These are phyloP conservation scores for Calonectria honghensis DNA, from an alignment of 2,329 filamentous ascomycete species.

Conservation along the genomic window DNA sequence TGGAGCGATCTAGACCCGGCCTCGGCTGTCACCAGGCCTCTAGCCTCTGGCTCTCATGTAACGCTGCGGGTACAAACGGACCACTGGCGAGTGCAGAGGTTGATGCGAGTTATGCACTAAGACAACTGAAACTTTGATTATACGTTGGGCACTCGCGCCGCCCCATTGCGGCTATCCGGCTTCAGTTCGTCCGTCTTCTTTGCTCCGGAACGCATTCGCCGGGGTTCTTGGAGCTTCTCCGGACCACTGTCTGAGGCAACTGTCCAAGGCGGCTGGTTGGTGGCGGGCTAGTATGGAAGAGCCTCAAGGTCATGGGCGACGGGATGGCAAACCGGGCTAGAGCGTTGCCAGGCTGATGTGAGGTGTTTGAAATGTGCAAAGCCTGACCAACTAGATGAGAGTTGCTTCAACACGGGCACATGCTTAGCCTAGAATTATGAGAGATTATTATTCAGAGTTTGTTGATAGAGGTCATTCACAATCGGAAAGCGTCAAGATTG, in stretches of 20 bases:
- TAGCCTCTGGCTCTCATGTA: not conserved
- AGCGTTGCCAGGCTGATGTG: not conserved
- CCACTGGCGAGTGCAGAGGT: constrained; percentile 1
- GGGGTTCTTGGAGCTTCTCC: not conserved
- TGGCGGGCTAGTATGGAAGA: not conserved
- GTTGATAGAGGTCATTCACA: no score
- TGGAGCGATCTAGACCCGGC: constrained; percentile 8
- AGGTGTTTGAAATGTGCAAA: not conserved
- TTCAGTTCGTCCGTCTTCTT: not conserved
- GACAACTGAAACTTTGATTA: not conserved
- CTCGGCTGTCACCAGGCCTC: not conserved
- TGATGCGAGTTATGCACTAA: constrained; percentile 1
- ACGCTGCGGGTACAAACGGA: not conserved
- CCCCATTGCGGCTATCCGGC: not conserved
- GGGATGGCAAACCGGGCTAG: no score
- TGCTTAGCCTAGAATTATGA: no score
- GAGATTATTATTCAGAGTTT: no score
- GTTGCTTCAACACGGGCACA: not conserved
- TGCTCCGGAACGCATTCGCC: not conserved
- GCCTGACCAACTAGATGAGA: not conserved
- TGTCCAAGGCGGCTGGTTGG: not conserved
- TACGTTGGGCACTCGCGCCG: not conserved
- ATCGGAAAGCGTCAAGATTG: not conserved
- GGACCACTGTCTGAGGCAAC: not conserved
- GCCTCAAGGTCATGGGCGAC: not conserved